A percentile compares a stretch with the other conserved stretches of the same genome.
These are phyloP conservation scores for Euphrasia confusa DNA, from an alignment of 257 asterid genomes.

Conservation along the genomic window DNA sequence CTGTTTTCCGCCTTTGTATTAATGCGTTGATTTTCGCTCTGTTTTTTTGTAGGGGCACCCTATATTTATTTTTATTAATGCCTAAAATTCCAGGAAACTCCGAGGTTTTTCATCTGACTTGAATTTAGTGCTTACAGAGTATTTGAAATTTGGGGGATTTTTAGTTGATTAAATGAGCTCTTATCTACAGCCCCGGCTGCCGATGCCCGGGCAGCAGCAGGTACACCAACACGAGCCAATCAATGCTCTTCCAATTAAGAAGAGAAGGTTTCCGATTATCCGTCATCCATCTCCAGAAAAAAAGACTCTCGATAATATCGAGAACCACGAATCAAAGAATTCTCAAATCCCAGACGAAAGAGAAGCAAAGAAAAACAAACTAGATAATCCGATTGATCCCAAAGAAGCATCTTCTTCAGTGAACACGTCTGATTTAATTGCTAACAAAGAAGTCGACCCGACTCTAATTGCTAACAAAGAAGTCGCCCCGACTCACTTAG, in stretches of 20 bases:
- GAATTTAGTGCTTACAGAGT: not conserved
- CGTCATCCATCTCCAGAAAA: slow-evolving; percentile 41
- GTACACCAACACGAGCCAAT: slow-evolving; percentile 37
- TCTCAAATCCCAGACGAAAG: slow-evolving; percentile 2
- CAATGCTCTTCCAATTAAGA: slow-evolving; percentile 70
- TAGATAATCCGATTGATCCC: slow-evolving; percentile 26
- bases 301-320: slow-evolving; percentile 14
- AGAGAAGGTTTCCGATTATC: slow-evolving; percentile 57
- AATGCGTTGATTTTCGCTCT: slow-evolving; percentile 1
- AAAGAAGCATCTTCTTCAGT: slow-evolving; percentile 24
- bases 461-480: slow-evolving; percentile 30
- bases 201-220: slow-evolving; percentile 32
- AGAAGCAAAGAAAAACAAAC: not conserved
- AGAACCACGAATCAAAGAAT: slow-evolving; percentile 21
- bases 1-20: not conserved
- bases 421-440: not conserved
- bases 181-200: slow-evolving; percentile 45
- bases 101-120: slow-evolving; percentile 42
- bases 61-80: slow-evolving; percentile 9
- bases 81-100: slow-evolving; percentile 32
- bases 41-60: slow-evolving; percentile 30
- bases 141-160: not conserved
- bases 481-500: slow-evolving; percentile 11
- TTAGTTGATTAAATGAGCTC: slow-evolving; percentile 16
- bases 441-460: slow-evolving; percentile 29